Conservation (phyloP, 2,329 filamentous ascomycete genomes). For the Colletotrichum godetiae region DNA sequence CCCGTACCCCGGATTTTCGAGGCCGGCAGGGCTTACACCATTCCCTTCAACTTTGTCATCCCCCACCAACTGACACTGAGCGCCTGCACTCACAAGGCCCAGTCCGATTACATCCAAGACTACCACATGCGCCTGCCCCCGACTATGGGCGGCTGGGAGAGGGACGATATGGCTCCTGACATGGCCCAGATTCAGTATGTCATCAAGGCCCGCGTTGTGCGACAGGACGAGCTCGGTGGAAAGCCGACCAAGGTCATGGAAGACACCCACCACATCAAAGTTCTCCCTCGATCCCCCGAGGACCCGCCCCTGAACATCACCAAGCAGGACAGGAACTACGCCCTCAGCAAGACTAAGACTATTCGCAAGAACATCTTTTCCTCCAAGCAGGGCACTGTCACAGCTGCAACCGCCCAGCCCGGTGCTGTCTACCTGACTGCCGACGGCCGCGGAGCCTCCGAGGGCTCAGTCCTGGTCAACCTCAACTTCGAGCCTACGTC, state of each 20-base stretch:
- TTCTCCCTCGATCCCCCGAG: slow-evolving; percentile 63
- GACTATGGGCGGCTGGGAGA: slow-evolving; percentile 62
- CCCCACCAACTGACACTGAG: slow-evolving; percentile 67
- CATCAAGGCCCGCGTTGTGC: slow-evolving; percentile 59
- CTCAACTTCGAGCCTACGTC: slow-evolving; percentile 60
- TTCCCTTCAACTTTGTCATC: slow-evolving; percentile 71
- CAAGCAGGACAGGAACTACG: slow-evolving; percentile 60
- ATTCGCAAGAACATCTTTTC: slow-evolving; percentile 65
- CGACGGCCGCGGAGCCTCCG: slow-evolving; percentile 57
- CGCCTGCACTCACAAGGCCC: slow-evolving; percentile 64
- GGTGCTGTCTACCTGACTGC: slow-evolving; percentile 60
- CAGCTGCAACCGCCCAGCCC: slow-evolving; percentile 58
- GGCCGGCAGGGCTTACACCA: slow-evolving; percentile 57
- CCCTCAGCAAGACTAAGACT: slow-evolving; percentile 61
- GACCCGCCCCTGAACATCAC: slow-evolving; percentile 63
- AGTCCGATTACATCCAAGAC: slow-evolving; percentile 58
- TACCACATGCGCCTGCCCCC: slow-evolving; percentile 66
- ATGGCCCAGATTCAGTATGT: slow-evolving; percentile 66
- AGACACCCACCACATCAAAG: slow-evolving; percentile 57
- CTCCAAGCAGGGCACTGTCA: slow-evolving; percentile 61
- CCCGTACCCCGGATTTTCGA: slow-evolving; percentile 60
- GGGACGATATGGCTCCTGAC: slow-evolving; percentile 65
- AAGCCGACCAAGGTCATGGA: slow-evolving; percentile 51
- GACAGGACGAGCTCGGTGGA: slow-evolving; percentile 43
- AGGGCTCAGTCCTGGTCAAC: slow-evolving; percentile 56